Evolutionary conservation across 169 alveolate species (phyloP), one percentile per base, ranked within the genome.

Genomic region (Cyclospora cayetanensis): DNA sequence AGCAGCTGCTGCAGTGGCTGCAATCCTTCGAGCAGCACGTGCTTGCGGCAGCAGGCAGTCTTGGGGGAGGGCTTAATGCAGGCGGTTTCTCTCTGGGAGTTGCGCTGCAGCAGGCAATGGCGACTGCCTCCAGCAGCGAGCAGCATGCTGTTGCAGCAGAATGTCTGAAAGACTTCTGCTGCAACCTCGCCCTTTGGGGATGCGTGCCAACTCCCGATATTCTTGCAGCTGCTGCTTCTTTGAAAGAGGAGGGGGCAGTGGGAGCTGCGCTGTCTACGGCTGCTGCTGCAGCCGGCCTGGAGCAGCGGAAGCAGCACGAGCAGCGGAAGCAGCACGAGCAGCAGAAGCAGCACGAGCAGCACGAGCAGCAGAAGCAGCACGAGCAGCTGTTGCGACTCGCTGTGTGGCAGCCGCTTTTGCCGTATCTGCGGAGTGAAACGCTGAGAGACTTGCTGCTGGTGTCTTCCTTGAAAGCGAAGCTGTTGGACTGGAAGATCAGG

Each of bases 1-100:
- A 29, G 35, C 27, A 34, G 79, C 79, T 66, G 79, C 79, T 66
- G 25, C 35, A 1, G 12, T 66, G 79, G 79, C 79, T 66, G 0
- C 35, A 42, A 7, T 46, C 79, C 35, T 46, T 66, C 4, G 52
- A 66, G 43, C 29, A 66, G 15, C 52, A 66, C 18, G 27, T 66
- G 5, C 4, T 27, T 3, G 79, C 29, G 18, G 79, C 35, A 18
- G 79, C 52, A 34, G 79, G 79, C 22, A 34, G n/a, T 1, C 79
- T 66, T 29, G 79, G 79, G 79, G 79, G 79, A 46, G 52, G 29
- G 79, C 79, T 66, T 42, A 66, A 66, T 66, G 43, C 79, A 20
- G 79, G 52, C 0, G 79, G 79, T 0, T 31, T 42, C 18, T 12
- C 35, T 42, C 50, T 66, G 43, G 79, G 79, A 46, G 9, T 46